A percentile compares a stretch with the other conserved stretches of the same genome.
These are phyloP conservation scores for Yamadazyma tumulicola DNA, from an alignment of 805 yeast species.

Conservation along the genomic window DNA sequence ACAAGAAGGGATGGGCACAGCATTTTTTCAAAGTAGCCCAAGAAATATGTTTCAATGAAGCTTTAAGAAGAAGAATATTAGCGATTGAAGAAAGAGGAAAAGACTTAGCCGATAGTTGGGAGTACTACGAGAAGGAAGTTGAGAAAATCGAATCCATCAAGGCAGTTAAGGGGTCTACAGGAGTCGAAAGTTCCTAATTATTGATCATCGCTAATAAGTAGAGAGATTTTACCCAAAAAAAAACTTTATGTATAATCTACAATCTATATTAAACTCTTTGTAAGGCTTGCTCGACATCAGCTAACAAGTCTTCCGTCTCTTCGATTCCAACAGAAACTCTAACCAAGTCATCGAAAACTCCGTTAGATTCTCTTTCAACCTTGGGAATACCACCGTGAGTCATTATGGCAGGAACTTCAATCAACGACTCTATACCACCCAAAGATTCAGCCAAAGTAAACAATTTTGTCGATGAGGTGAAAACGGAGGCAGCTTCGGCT, in stretches of 20 bases:
- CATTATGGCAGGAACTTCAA: conserved; percentile 89
- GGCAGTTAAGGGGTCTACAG: conserved; percentile 1
- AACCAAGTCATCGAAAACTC: conserved; percentile 77
- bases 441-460: conserved; percentile 87
- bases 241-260: too few relatives aligned
- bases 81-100: conserved; percentile 41
- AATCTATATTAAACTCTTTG: conserved; percentile 16
- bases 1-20: conserved; percentile 79
- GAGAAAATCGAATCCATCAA: conserved; percentile 4
- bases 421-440: conserved; percentile 83
- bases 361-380: conserved; percentile 71
- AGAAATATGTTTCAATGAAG: conserved; percentile 90
- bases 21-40: conserved; percentile 73
- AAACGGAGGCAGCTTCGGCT: conserved; percentile 67
- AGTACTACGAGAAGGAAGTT: conserved; percentile 19
- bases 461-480: conserved; percentile 68
- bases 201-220: too few relatives aligned
- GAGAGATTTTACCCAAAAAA: too few relatives aligned
- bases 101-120: conserved; percentile 35
- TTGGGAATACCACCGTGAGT: conserved; percentile 88
- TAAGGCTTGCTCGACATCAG: conserved; percentile 70
- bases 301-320: conserved; percentile 71
- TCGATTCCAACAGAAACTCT: conserved; percentile 87
- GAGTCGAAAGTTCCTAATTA: background rate
- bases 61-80: conserved; percentile 69